Percentiles rank a stretch among this genome's conserved stretches.
Conservation (phyloP, 768 basidiomycete genomes). For the Leccinum fibrillosum region DNA sequence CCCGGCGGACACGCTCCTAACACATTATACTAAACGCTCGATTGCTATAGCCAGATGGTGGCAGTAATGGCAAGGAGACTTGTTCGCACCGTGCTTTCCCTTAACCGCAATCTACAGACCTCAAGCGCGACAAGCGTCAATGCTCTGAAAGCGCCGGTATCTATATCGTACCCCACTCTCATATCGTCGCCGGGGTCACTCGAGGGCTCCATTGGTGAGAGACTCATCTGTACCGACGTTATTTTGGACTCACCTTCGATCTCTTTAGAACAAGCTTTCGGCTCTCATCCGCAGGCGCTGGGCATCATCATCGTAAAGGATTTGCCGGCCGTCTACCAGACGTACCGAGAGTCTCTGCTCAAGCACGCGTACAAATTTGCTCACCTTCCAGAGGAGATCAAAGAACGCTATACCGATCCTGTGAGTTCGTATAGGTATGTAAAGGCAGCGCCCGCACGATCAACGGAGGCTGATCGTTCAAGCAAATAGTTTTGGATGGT, state of each 20-base stretch:
- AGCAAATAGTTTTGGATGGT: constrained; percentile 84
- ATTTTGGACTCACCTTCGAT: neutral
- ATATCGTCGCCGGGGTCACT: constrained; percentile 52
- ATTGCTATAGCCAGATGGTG: neutral
- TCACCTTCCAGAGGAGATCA: constrained; percentile 55
- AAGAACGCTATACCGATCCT: constrained; percentile 76
- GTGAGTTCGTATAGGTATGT: constrained; percentile 71
- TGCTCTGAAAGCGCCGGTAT: constrained; percentile 32
- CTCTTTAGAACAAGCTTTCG: constrained; percentile 71
- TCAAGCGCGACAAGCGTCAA: constrained; percentile 9
- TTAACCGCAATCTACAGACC: constrained; percentile 12
- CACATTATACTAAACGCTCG: neutral
- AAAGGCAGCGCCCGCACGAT: neutral
- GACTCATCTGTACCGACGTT: neutral
- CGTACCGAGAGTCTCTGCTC: constrained; percentile 69
- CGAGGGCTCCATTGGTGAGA: constrained; percentile 57
- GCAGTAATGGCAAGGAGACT: constrained; percentile 16
- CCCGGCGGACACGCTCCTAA: neutral
- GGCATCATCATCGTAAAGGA: constrained; percentile 83
- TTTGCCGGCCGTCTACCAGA: constrained; percentile 63
- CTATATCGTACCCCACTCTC: constrained; percentile 61
- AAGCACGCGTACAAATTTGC: constrained; percentile 76
- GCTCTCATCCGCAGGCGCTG: constrained; percentile 68
- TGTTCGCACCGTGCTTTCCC: constrained; percentile 3
- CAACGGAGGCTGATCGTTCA: neutral